Evolutionary conservation across 345 rosid genomes (phyloP).

Genomic region (Populus davidiana): DNA sequence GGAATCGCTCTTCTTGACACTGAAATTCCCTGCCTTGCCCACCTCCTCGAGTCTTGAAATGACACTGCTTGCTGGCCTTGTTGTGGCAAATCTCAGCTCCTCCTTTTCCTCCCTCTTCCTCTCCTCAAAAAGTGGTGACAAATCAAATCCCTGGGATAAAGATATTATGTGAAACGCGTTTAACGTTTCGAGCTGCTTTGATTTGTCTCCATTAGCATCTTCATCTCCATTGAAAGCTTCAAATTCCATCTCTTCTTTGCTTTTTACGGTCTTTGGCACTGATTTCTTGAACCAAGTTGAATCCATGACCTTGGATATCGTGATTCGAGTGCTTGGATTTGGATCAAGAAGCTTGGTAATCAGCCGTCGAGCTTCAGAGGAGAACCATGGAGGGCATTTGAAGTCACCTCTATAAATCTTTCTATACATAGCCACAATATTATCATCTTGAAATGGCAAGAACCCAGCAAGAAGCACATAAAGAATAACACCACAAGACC

Average conservation of each 20-base stretch:
- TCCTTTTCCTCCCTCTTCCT: constrained; percentile 72
- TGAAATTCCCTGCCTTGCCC: constrained; percentile 59
- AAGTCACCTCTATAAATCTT: constrained; percentile 86
- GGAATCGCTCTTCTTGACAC: constrained; percentile 67
- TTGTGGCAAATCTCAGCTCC: constrained; percentile 81
- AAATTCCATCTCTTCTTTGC: constrained; percentile 31
- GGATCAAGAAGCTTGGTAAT: constrained; percentile 87
- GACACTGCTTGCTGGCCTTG: constrained; percentile 75
- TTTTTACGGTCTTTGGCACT: constrained; percentile 22
- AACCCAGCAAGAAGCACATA: constrained; percentile 86
- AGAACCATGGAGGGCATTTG: constrained; percentile 87
- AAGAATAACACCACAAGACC: constrained; percentile 95
- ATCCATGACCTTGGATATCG: constrained; percentile 56
- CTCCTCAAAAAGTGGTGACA: constrained; percentile 86
- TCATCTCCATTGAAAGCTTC: constrained; percentile 28
- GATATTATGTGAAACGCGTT: constrained; percentile 92
- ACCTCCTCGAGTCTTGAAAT: constrained; percentile 77
- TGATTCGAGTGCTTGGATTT: constrained; percentile 58
- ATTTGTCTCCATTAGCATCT: constrained; percentile 20
- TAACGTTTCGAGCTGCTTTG: constrained; percentile 54
- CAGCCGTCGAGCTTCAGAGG: constrained; percentile 68
- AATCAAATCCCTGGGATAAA: constrained; percentile 77
- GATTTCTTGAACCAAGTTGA: constrained; percentile 75
- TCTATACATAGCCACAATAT: constrained; percentile 71
- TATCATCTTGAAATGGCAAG: constrained; percentile 82